Base-by-base conservation (phyloP, 1,284 basidiomycete genomes). In the Earliella scabrosa region DNA sequence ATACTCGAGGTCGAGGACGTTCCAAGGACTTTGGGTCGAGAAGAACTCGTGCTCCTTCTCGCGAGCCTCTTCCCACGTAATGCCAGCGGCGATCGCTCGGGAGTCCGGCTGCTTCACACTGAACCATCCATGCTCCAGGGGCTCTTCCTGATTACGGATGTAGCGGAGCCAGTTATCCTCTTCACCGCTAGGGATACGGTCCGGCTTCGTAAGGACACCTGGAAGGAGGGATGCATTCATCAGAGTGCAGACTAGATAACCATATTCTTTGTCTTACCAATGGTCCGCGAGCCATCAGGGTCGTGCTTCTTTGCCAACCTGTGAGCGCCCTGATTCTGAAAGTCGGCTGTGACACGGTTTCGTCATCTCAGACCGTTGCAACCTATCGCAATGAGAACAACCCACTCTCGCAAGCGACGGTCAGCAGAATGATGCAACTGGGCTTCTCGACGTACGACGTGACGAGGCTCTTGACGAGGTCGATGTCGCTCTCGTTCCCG, bases 171-270 rank as follows among this genome's bases (percentile, higher is more conserved):
- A 92, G 1, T 63, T 64, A 0, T 67, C 63, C 59, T 90, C 85
- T 27, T 90, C 86, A 0, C 87, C 88, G 0, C 63, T 6, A 0
- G 81, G 82, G 44, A 92, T 88, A 4, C 85, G 82, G 65, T 93
- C 91, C 0, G 90, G 87, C 66, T 92, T 93, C 0, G 90, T 93
- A n/a, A 93, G 76, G 16, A 93, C 90, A 52, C 89, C 90, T 92
- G 34, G 11, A 27, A 24, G 20, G 29, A 18, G 18, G 16, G 7
- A 31, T 21, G n/a, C 13, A 16, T 1, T 14, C n/a, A n/a, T n/a
- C n/a, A n/a, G n/a, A 48, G 26, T 21, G 1, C 4, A 4, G 29
- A 31, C 29, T 13, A 31, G 20, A 26, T 3, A 4, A 18, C 14
- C 8, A 32, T 46, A 51, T n/a, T n/a, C n/a, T n/a, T 47, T 21